Evolutionary conservation across 768 basidiomycete species (phyloP).

Genomic region (Serendipita sp.): DNA sequence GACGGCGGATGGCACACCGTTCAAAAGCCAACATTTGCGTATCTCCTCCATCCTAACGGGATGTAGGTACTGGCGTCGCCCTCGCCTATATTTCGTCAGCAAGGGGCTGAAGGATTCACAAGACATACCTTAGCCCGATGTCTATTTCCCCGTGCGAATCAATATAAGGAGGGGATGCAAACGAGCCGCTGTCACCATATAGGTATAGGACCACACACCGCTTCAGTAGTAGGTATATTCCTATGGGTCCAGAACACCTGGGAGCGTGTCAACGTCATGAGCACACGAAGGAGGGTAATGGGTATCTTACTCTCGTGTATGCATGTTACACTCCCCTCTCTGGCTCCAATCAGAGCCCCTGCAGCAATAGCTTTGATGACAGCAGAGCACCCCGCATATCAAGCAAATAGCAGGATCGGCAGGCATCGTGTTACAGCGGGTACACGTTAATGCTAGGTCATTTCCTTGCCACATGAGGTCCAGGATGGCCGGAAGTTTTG

Average conservation of each 20-base stretch:
- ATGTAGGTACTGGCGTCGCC: slow-evolving; percentile 78
- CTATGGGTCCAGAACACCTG: slow-evolving; percentile 85
- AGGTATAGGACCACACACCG: slow-evolving; percentile 81
- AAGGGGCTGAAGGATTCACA: neutral
- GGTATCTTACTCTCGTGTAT: slow-evolving; percentile 67
- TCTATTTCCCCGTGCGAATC: slow-evolving; percentile 92
- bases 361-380: slow-evolving; percentile 89
- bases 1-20: slow-evolving; percentile 77
- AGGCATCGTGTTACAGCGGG: slow-evolving; percentile 62
- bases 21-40: slow-evolving; percentile 77
- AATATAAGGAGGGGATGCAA: slow-evolving; percentile 75
- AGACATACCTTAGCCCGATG: slow-evolving; percentile 65
- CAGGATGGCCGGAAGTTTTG: slow-evolving; percentile 62
- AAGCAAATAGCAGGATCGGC: slow-evolving; percentile 81
- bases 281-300: slow-evolving; percentile 14
- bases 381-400: slow-evolving; percentile 73
- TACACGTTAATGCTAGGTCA: slow-evolving; percentile 58
- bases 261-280: neutral
- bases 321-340: slow-evolving; percentile 89
- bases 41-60: slow-evolving; percentile 79
- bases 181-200: slow-evolving; percentile 79
- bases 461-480: slow-evolving; percentile 70
- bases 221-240: slow-evolving; percentile 82
- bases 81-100: slow-evolving; percentile 37
- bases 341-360: slow-evolving; percentile 44